phyloP scores from a whole-genome alignment of 805 yeast species.

The Schizosaccharomyces pombe region DNA sequence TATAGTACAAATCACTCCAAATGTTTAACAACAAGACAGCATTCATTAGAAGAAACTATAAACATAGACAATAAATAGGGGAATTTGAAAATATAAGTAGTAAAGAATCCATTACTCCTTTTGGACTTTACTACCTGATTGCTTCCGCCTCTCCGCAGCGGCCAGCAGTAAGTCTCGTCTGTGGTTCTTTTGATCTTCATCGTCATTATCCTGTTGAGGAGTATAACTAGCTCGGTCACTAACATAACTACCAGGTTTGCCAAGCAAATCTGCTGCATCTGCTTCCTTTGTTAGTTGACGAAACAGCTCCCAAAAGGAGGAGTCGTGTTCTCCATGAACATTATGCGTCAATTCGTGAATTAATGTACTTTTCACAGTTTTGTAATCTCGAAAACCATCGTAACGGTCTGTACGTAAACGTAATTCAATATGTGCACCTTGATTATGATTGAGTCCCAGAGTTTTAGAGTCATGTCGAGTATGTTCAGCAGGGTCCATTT shows the following conservation, averaged over 20 bases:
- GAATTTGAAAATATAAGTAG: too few relatives aligned
- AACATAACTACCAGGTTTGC: neutral
- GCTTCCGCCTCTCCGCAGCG: neutral
- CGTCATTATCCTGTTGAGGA: neutral
- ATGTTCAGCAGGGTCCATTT: constrained; percentile 19
- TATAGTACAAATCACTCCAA: too few relatives aligned
- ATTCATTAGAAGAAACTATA: too few relatives aligned
- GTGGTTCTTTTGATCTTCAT: neutral
- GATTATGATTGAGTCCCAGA: constrained; percentile 17
- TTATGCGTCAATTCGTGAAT: constrained; percentile 21
- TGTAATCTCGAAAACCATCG: constrained; percentile 18
- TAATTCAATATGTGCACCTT: constrained; percentile 17
- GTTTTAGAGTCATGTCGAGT: constrained; percentile 13
- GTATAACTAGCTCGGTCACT: neutral
- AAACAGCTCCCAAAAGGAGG: constrained; percentile 17
- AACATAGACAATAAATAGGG: too few relatives aligned
- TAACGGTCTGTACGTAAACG: constrained; percentile 19
- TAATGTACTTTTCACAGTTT: constrained; percentile 15
- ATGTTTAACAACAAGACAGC: too few relatives aligned
- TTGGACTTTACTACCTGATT: neutral
- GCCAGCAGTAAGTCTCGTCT: neutral
- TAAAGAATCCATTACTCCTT: neutral
- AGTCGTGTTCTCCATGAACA: constrained; percentile 16
- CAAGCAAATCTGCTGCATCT: neutral
- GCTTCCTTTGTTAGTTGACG: constrained; percentile 9